Conservation (phyloP, 257 asterid genomes). For the Solanum chilense region DNA sequence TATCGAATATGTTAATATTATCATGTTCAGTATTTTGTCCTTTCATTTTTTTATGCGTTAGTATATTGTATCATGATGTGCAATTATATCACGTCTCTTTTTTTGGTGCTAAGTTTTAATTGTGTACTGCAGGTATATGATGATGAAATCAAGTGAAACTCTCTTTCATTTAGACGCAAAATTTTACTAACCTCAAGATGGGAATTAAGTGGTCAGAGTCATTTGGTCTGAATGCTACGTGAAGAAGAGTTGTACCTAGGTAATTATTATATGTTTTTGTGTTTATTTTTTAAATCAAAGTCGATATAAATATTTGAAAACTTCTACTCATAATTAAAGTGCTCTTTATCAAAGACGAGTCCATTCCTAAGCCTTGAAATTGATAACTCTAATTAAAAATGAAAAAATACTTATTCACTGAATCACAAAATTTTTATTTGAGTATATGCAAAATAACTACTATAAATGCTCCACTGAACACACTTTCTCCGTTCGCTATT, state of each 20-base stretch:
- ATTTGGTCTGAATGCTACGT: background rate
- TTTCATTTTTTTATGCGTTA: background rate
- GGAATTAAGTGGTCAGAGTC: background rate
- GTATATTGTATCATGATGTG: background rate
- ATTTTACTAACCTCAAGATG: background rate
- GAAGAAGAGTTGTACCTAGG: background rate
- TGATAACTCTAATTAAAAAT: background rate
- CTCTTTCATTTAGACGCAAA: background rate
- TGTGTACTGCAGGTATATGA: constrained; percentile 3
- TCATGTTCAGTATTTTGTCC: background rate
- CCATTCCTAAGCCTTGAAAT: background rate
- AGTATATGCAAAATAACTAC: background rate
- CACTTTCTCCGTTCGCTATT: too few relatives aligned
- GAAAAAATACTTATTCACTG: background rate
- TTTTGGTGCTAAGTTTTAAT: background rate
- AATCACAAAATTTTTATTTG: too few relatives aligned
- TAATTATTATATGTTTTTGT: background rate
- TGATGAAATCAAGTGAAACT: background rate
- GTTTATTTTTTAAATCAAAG: background rate
- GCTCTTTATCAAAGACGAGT: background rate
- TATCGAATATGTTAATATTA: too few relatives aligned
- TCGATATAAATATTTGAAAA: background rate
- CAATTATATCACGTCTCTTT: background rate
- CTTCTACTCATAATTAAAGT: background rate
- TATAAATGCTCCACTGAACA: background rate